Evolutionary conservation across 2,329 filamentous ascomycete species (phyloP).

Genomic region (Paecilomyces niveus): DNA sequence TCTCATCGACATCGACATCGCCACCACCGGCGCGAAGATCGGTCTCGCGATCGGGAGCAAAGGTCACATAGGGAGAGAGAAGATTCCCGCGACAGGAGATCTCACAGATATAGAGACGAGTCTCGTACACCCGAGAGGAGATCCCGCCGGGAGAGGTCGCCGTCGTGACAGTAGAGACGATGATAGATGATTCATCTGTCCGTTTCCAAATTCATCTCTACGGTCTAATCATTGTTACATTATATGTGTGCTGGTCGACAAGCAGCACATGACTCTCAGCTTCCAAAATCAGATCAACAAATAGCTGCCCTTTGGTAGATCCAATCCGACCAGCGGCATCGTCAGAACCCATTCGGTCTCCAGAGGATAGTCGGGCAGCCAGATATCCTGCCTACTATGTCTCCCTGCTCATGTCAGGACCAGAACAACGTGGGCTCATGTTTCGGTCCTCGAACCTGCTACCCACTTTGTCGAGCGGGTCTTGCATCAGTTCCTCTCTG

Average conservation of each 20-base stretch:
- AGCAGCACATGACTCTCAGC: not conserved
- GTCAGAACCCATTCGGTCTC: not conserved
- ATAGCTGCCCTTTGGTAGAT: not conserved
- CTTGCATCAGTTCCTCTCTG: not conserved
- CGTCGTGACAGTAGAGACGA: slow-evolving; percentile 23
- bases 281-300: not conserved
- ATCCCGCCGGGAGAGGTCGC: slow-evolving; percentile 5
- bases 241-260: not conserved
- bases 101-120: slow-evolving; percentile 15
- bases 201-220: not conserved
- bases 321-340: not conserved
- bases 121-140: slow-evolving; percentile 23
- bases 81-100: slow-evolving; percentile 19
- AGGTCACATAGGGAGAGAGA: slow-evolving; percentile 22
- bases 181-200: slow-evolving; percentile 16
- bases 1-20: slow-evolving; percentile 41
- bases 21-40: slow-evolving; percentile 33
- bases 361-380: not conserved
- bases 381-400: not conserved
- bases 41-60: slow-evolving; percentile 24
- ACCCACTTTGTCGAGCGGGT: not conserved
- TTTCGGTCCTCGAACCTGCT: not conserved
- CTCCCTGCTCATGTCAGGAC: not conserved
- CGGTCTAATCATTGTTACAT: not conserved
- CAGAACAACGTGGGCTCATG: not conserved